phyloP scores from a whole-genome alignment of 768 basidiomycete genomes.

The Mycena pura region DNA sequence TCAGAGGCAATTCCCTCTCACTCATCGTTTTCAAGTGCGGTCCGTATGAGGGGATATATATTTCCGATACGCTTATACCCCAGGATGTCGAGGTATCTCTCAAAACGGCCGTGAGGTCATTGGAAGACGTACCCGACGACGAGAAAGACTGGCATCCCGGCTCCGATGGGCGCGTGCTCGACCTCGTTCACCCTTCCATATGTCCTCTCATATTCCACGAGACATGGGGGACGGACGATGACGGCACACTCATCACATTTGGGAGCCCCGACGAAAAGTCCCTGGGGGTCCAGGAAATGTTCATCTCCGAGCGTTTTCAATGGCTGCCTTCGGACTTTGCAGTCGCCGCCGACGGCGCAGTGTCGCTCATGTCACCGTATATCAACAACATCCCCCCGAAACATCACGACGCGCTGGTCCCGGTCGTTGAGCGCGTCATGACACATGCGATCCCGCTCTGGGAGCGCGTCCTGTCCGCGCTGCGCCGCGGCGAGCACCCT shows the following conservation, averaged over 20 bases:
- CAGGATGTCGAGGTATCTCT: constrained; percentile 11
- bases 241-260: not conserved
- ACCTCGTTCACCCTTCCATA: constrained; percentile 41
- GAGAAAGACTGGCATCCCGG: constrained; percentile 42
- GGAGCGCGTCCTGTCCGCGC: constrained; percentile 27
- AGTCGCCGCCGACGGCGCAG: constrained; percentile 2
- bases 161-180: constrained; percentile 36
- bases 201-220: constrained; percentile 33
- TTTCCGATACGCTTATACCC: constrained; percentile 33
- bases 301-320: constrained; percentile 17
- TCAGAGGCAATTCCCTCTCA: not conserved
- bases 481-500: not conserved
- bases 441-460: constrained; percentile 32
- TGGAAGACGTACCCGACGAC: constrained; percentile 33
- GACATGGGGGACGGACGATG: constrained; percentile 15
- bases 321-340: constrained; percentile 30
- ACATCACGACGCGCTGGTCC: constrained; percentile 19
- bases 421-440: constrained; percentile 30
- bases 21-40: constrained; percentile 14
- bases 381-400: constrained; percentile 35
- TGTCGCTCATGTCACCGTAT: constrained; percentile 26
- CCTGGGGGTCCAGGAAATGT: not conserved
- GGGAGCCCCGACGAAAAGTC: not conserved
- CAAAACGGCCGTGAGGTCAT: constrained; percentile 12
- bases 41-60: constrained; percentile 25